phyloP scores from a whole-genome alignment of 78 protist genomes.

The Dictyostelium brefeldianum region DNA sequence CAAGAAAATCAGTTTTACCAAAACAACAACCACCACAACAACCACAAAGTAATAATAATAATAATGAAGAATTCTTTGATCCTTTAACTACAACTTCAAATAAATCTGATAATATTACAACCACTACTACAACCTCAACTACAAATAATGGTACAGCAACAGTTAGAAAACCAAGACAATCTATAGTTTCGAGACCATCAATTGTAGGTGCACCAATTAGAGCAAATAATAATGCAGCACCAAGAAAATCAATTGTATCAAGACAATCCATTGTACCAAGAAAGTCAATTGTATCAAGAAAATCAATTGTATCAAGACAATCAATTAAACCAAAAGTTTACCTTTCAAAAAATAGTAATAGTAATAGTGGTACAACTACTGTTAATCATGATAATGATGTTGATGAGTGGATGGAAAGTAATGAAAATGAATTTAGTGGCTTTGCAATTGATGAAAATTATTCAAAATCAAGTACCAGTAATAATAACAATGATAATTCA shows the following conservation, averaged over 20 bases:
- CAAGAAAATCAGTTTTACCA: conserved; percentile 37
- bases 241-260: conserved; percentile 5
- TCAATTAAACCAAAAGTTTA: conserved; percentile 4
- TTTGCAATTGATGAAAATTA: conserved; percentile 16
- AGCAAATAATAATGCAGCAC: not conserved
- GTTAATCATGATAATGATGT: not conserved
- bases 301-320: conserved; percentile 15
- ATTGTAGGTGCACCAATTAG: not conserved
- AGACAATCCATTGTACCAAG: conserved; percentile 8
- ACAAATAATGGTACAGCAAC: not conserved
- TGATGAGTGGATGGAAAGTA: conserved; percentile 16
- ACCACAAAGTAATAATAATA: no score
- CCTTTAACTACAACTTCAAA: not conserved
- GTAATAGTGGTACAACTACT: not conserved
- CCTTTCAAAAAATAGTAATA: not conserved
- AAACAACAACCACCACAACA: not conserved
- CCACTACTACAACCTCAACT: not conserved
- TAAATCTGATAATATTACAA: not conserved
- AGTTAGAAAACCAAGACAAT: not conserved
- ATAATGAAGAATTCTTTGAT: not conserved
- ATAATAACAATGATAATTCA: not conserved
- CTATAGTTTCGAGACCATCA: not conserved
- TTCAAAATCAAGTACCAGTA: not conserved
- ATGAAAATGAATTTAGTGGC: conserved; percentile 8
- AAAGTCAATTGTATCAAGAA: conserved; percentile 47